These are phyloP conservation scores for Russula olivacea DNA, from an alignment of 768 basidiomycete genomes.

Conservation along the genomic window DNA sequence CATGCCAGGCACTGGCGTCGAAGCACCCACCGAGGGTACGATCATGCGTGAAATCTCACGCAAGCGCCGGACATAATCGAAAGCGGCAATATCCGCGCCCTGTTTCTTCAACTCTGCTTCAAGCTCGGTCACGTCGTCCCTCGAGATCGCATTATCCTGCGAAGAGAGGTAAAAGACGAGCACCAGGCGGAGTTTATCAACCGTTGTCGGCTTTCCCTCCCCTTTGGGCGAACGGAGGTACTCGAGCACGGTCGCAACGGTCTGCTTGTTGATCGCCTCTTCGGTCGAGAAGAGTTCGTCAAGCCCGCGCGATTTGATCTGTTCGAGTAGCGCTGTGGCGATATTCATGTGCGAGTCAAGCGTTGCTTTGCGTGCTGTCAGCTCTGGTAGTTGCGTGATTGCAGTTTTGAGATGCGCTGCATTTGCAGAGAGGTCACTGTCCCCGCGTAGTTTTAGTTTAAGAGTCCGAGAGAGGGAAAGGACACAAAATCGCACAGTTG, in stretches of 20 bases:
- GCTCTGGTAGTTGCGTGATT: conserved; percentile 92
- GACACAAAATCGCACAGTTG: conserved; percentile 65
- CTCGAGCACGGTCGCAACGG: conserved; percentile 74
- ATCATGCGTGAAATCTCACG: conserved; percentile 93
- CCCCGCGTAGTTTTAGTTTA: background rate
- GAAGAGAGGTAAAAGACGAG: conserved; percentile 94
- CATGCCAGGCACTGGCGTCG: conserved; percentile 58
- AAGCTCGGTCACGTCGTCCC: conserved; percentile 83
- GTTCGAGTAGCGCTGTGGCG: conserved; percentile 87
- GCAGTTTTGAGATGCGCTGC: conserved; percentile 94
- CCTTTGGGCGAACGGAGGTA: conserved; percentile 70
- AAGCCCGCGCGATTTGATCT: conserved; percentile 90
- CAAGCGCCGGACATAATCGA: conserved; percentile 89
- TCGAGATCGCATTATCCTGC: conserved; percentile 70
- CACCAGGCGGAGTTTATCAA: conserved; percentile 89
- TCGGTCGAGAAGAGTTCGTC: conserved; percentile 98
- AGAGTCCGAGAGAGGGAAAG: background rate
- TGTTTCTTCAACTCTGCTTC: conserved; percentile 80
- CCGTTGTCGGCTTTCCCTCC: conserved; percentile 57
- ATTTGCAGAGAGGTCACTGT: conserved; percentile 84
- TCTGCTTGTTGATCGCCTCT: conserved; percentile 86
- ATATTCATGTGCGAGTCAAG: conserved; percentile 99
- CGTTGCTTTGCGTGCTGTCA: conserved; percentile 93
- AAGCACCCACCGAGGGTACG: conserved; percentile 53
- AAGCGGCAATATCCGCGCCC: conserved; percentile 74